Percentiles rank a stretch among this genome's conserved stretches.
These are phyloP conservation scores for Hypoxylon rubiginosum DNA, from an alignment of 2,329 filamentous ascomycete species.

Conservation along the genomic window DNA sequence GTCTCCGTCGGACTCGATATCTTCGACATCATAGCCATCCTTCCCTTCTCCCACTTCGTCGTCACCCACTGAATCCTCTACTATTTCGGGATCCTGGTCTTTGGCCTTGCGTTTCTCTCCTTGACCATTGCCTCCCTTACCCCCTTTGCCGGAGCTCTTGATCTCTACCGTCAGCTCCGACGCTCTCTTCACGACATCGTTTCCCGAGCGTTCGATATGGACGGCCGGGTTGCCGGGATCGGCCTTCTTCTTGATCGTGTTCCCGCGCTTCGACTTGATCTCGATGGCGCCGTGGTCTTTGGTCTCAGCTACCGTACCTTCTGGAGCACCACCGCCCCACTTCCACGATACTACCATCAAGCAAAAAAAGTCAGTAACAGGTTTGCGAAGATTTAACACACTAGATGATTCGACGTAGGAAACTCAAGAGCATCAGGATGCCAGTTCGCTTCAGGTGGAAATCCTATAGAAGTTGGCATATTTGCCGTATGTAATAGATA, in stretches of 20 bases:
- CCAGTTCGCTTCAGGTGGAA: neutral
- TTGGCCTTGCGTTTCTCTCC: slow-evolving; percentile 42
- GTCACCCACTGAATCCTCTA: slow-evolving; percentile 12
- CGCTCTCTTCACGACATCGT: slow-evolving; percentile 75
- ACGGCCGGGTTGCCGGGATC: slow-evolving; percentile 72
- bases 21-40: slow-evolving; percentile 2
- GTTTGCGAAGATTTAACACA: neutral
- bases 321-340: slow-evolving; percentile 68
- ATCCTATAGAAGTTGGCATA: no score
- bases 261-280: slow-evolving; percentile 72
- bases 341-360: slow-evolving; percentile 70
- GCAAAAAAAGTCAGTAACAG: slow-evolving; percentile 9
- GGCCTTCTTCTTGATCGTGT: slow-evolving; percentile 74
- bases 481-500: neutral
- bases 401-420: neutral
- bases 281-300: slow-evolving; percentile 70
- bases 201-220: slow-evolving; percentile 68
- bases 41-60: slow-evolving; percentile 43
- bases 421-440: neutral
- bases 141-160: slow-evolving; percentile 48
- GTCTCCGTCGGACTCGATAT: neutral
- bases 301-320: slow-evolving; percentile 72
- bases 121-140: slow-evolving; percentile 42
- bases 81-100: slow-evolving; percentile 16
- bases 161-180: slow-evolving; percentile 70